A percentile compares a stretch with the other conserved stretches of the same genome.
These are phyloP conservation scores for Aspergillus costaricaensis DNA, from an alignment of 2,329 filamentous ascomycete species.

Conservation along the genomic window DNA sequence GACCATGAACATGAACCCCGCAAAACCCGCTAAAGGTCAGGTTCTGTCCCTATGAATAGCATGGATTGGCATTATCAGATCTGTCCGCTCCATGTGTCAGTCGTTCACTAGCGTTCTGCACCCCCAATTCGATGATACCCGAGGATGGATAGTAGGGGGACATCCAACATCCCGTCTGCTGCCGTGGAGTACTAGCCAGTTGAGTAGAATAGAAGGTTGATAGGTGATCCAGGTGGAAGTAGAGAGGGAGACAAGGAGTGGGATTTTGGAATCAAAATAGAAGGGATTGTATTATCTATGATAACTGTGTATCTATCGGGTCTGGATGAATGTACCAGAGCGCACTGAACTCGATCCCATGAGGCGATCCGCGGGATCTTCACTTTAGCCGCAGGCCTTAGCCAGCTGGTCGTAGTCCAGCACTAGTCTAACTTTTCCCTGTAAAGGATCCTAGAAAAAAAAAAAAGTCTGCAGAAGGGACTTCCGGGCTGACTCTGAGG, in stretches of 20 bases:
- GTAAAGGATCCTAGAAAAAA: not conserved
- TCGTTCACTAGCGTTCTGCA: not conserved
- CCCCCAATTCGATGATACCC: not conserved
- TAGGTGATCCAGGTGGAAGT: not conserved
- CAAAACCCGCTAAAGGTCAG: not conserved
- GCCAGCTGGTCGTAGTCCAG: not conserved
- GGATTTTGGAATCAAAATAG: not conserved
- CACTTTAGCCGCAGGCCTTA: not conserved
- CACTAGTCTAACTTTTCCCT: not conserved
- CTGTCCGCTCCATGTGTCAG: not conserved
- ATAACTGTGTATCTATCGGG: not conserved
- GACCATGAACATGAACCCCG: slow-evolving; percentile 13
- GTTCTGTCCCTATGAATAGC: not conserved
- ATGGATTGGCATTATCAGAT: not conserved
- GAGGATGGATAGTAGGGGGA: not conserved
- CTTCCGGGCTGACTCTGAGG: not conserved
- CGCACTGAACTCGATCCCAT: not conserved
- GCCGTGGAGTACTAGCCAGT: not conserved
- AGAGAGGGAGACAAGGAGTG: not conserved
- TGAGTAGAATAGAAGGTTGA: slow-evolving; percentile 30
- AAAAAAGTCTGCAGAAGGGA: not conserved
- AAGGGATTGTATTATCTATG: not conserved
- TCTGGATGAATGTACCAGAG: not conserved
- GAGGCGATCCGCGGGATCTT: not conserved
- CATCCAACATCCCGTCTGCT: not conserved